These are phyloP conservation scores for Stylonectria norvegica DNA, from an alignment of 2,329 filamentous ascomycete species.

Conservation along the genomic window DNA sequence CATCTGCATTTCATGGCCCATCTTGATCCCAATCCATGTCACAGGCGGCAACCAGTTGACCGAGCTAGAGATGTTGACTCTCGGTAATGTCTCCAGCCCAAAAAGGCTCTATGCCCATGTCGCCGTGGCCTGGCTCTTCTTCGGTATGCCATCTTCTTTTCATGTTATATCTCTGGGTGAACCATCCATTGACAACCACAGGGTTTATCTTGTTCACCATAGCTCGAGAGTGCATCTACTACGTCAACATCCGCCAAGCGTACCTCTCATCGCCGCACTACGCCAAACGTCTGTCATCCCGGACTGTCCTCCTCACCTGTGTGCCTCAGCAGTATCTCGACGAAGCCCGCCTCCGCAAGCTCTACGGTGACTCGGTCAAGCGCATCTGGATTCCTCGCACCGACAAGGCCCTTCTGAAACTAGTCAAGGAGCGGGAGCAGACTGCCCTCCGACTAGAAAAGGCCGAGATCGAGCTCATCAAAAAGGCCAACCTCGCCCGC, in stretches of 20 bases:
- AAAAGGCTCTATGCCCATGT: constrained; percentile 75
- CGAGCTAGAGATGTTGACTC: constrained; percentile 75
- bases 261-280: constrained; percentile 85
- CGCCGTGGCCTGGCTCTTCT: constrained; percentile 79
- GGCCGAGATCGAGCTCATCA: constrained; percentile 83
- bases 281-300: constrained; percentile 79
- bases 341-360: constrained; percentile 69
- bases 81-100: constrained; percentile 66
- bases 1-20: constrained; percentile 78
- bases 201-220: constrained; percentile 86
- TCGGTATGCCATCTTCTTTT: constrained; percentile 28
- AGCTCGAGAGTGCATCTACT: constrained; percentile 84
- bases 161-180: background rate
- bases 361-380: constrained; percentile 80
- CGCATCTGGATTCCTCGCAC: constrained; percentile 82
- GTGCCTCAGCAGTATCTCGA: constrained; percentile 77
- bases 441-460: constrained; percentile 78
- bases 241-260: constrained; percentile 88
- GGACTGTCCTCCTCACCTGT: constrained; percentile 84
- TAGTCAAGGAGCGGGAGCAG: constrained; percentile 78
- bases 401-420: constrained; percentile 70
- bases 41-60: constrained; percentile 65
- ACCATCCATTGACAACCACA: constrained; percentile 30
- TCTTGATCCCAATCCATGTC: constrained; percentile 81
- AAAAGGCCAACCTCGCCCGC: constrained; percentile 69